These are phyloP conservation scores for Phaeosphaeriaceae sp. DNA, from an alignment of 2,329 filamentous ascomycete genomes.

Conservation along the genomic window DNA sequence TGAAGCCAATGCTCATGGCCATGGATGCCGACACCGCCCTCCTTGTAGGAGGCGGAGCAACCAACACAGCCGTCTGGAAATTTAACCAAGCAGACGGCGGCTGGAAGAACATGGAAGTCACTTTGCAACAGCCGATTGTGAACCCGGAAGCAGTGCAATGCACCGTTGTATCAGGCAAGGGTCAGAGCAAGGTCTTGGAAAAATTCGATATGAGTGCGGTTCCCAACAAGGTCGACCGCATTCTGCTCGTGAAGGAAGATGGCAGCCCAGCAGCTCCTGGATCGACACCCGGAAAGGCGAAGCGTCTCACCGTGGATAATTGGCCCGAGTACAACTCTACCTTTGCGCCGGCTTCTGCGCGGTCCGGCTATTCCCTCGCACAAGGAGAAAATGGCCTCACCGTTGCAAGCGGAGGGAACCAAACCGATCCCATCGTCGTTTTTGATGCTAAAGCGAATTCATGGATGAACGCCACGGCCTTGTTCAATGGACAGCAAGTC, in stretches of 20 bases:
- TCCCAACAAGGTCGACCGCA: slow-evolving; percentile 77
- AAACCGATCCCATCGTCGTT: slow-evolving; percentile 71
- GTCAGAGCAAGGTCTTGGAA: slow-evolving; percentile 79
- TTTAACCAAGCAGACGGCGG: slow-evolving; percentile 68
- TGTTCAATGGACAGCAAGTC: slow-evolving; percentile 62
- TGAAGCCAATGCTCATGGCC: slow-evolving; percentile 73
- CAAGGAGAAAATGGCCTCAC: slow-evolving; percentile 70
- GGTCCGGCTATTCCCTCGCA: slow-evolving; percentile 76
- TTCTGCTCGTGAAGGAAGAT: slow-evolving; percentile 68
- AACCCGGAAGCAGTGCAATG: slow-evolving; percentile 68
- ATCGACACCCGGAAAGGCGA: slow-evolving; percentile 56
- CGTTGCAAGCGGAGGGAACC: slow-evolving; percentile 76
- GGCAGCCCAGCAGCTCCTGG: slow-evolving; percentile 61
- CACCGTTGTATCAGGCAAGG: slow-evolving; percentile 72
- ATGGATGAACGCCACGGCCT: slow-evolving; percentile 75
- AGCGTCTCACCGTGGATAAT: slow-evolving; percentile 64
- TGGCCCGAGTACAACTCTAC: slow-evolving; percentile 84
- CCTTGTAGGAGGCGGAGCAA: slow-evolving; percentile 74
- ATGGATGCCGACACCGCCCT: slow-evolving; percentile 76
- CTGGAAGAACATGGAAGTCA: slow-evolving; percentile 73
- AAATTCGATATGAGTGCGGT: slow-evolving; percentile 76
- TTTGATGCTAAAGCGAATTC: slow-evolving; percentile 78
- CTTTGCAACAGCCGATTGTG: slow-evolving; percentile 66
- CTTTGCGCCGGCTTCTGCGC: slow-evolving; percentile 68
- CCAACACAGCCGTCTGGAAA: slow-evolving; percentile 73